phyloP scores from a whole-genome alignment of 1,284 basidiomycete genomes.

The Waitea zeae region DNA sequence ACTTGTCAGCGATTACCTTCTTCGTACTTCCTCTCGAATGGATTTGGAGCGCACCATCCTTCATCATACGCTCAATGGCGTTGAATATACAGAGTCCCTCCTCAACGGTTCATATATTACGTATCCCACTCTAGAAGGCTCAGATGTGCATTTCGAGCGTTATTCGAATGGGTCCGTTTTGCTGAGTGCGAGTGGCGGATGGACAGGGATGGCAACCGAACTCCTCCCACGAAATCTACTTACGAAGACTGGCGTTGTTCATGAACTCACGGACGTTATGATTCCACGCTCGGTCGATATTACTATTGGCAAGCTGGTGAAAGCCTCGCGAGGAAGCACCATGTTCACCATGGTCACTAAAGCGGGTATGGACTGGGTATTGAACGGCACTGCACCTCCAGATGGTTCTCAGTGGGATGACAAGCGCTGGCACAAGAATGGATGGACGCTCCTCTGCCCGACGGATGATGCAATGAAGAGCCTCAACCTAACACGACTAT shows the following conservation, averaged over 20 bases:
- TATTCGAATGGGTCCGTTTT: conserved; percentile 28
- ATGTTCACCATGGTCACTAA: conserved; percentile 76
- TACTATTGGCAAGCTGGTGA: conserved; percentile 77
- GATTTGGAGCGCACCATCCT: conserved; percentile 73
- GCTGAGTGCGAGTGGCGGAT: conserved; percentile 55
- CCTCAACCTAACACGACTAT: conserved; percentile 73
- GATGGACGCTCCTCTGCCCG: conserved; percentile 83
- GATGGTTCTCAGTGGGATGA: conserved; percentile 42
- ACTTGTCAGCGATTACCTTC: conserved; percentile 77
- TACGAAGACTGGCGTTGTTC: conserved; percentile 83
- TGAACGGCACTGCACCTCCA: conserved; percentile 71
- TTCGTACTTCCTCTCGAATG: conserved; percentile 54
- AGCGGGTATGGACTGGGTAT: conserved; percentile 78
- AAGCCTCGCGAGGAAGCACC: conserved; percentile 73
- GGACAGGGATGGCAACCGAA: conserved; percentile 47
- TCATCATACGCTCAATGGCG: conserved; percentile 69
- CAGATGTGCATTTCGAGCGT: conserved; percentile 46
- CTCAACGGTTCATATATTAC: conserved; percentile 47
- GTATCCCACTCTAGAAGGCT: conserved; percentile 57
- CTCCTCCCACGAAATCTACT: conserved; percentile 46
- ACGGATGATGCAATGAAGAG: conserved; percentile 84
- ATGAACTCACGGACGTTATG: conserved; percentile 78
- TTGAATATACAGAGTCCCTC: conserved; percentile 59
- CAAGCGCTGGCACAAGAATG: conserved; percentile 23
- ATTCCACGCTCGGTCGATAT: conserved; percentile 81